Evolutionary conservation across 2,329 filamentous ascomycete genomes (phyloP), one percentile per base, ranked within the genome.

Genomic region (Nothophaeocryptopus gaeumannii): DNA sequence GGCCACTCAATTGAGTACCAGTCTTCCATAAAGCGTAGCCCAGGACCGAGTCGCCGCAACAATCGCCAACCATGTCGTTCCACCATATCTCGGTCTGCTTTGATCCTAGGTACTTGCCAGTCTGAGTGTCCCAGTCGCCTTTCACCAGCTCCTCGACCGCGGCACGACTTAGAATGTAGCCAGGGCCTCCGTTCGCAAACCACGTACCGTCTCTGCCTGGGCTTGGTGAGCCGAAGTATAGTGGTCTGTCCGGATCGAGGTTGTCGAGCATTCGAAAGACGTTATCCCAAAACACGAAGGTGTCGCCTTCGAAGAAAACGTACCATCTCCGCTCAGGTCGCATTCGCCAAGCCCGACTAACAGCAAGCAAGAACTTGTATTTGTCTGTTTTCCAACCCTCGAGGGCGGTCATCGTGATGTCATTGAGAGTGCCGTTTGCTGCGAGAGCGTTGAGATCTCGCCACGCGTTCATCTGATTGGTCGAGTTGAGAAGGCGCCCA

Each of bases 251-350:
- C 10, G 55, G 34, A 20, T 57, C 49, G 30, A 54, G 50, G 12
- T 54, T 41, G 8, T 45, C 44, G 20, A 53, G 34, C 2, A 52
- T 39, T 4, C 55, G 52, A 33, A 57, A 57, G 0, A 57, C 36
- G 0, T 72, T 70, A 39, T 70, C 64, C 70, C 70, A 73, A 8
- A 71, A 59, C 8, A 72, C 51, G 53, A 71, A 78, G 34, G 77
- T 79, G 56, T 79, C 77, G 2, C 74, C 74, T 56, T 79, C 77
- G 49, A 75, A 71, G 59, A 79, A 80, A 51, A 79, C 72, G 54
- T 77, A 79, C 71, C 77, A 79, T 35, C 72, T 67, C 48, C 70
- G 72, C 26, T 71, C 64, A 0, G 76, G 77, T 36, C 70, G 72
- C 51, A 69, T 67, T 16, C 64, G 60, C 69, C 75, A 77, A 1